Evolutionary conservation across 345 rosid species (phyloP).

Genomic region (Linum lewisii): DNA sequence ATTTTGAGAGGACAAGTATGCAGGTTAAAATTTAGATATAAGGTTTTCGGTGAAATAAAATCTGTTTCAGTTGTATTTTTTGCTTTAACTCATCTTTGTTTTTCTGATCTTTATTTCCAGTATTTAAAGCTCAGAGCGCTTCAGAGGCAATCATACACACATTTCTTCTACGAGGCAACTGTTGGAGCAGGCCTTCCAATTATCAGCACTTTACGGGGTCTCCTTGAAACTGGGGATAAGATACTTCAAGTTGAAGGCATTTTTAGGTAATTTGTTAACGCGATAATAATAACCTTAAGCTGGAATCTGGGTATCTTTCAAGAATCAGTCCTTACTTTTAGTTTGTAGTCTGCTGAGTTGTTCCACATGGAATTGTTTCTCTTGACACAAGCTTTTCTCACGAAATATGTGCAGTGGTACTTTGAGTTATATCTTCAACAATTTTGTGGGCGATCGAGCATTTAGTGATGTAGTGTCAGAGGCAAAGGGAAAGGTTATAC

Average conservation of each 20-base stretch:
- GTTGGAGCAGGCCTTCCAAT: conserved; percentile 99
- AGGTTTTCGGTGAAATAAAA: too few relatives aligned
- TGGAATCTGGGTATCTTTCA: neutral
- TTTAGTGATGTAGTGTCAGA: conserved; percentile 83
- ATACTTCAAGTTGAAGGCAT: conserved; percentile 88
- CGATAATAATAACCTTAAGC: neutral
- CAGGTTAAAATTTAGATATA: too few relatives aligned
- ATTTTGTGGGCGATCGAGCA: conserved; percentile 41
- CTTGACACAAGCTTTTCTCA: conserved; percentile 10
- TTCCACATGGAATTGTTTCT: conserved; percentile 1
- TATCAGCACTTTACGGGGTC: conserved; percentile 89
- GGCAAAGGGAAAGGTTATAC: conserved; percentile 88
- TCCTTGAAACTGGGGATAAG: conserved; percentile 92
- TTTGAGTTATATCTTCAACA: conserved; percentile 90
- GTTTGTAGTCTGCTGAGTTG: neutral
- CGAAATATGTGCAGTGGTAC: conserved; percentile 60
- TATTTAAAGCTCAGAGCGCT: conserved; percentile 83
- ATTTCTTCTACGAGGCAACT: conserved; percentile 98
- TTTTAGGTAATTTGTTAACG: conserved; percentile 48
- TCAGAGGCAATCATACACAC: conserved; percentile 92
- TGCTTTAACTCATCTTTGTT: too few relatives aligned
- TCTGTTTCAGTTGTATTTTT: too few relatives aligned
- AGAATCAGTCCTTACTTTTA: neutral
- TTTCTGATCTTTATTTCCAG: conserved; percentile 30
- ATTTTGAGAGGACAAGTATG: too few relatives aligned